These are phyloP conservation scores for Xylogone sp. DNA, from an alignment of 2,329 filamentous ascomycete genomes.

Conservation along the genomic window DNA sequence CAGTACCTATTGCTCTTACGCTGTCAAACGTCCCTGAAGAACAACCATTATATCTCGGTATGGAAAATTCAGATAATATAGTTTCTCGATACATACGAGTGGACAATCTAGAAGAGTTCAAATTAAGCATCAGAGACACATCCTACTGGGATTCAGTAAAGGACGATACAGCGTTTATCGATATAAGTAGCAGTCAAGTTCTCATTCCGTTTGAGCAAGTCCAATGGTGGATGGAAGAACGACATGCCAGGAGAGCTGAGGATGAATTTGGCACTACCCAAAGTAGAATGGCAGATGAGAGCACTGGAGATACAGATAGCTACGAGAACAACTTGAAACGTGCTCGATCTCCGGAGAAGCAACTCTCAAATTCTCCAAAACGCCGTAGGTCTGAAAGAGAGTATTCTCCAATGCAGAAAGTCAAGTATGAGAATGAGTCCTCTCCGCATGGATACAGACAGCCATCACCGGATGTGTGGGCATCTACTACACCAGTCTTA, in stretches of 20 bases:
- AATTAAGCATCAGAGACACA: conserved; percentile 36
- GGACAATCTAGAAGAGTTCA: conserved; percentile 40
- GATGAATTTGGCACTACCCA: conserved; percentile 1
- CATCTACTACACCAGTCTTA: conserved; percentile 2
- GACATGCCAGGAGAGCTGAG: conserved; percentile 8
- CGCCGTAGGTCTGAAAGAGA: conserved; percentile 6
- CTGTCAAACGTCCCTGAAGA: conserved; percentile 39
- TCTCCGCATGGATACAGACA: background rate
- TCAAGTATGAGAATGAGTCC: background rate
- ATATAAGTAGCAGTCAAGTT: conserved; percentile 12
- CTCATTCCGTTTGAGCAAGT: conserved; percentile 23
- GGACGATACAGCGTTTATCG: conserved; percentile 41
- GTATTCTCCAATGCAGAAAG: conserved; percentile 1
- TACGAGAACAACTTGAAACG: conserved; percentile 19
- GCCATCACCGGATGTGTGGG: background rate
- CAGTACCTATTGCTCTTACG: conserved; percentile 45
- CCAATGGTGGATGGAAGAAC: conserved; percentile 17
- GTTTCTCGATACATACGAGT: conserved; percentile 41
- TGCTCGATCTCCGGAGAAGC: conserved; percentile 5
- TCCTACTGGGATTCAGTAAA: conserved; percentile 36
- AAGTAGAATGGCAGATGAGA: background rate
- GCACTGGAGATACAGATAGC: background rate
- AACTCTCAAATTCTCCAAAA: background rate
- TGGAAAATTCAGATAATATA: conserved; percentile 39
- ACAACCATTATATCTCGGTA: conserved; percentile 41